Base-by-base conservation (phyloP, 2,329 filamentous ascomycete species). In the Fusarium temperatum region DNA sequence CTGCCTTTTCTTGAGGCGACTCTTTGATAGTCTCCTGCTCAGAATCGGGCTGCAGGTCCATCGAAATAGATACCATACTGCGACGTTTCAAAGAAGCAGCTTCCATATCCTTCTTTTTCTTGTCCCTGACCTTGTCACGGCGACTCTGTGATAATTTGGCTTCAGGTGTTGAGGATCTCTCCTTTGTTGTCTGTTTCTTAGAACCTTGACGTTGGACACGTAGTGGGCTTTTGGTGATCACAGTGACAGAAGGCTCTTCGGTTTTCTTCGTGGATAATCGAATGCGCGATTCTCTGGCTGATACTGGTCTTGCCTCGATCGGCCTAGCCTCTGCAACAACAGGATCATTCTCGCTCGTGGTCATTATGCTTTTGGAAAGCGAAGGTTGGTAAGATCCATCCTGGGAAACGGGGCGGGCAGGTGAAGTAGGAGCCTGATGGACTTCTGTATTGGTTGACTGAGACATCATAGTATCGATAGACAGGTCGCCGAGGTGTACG, bases 91-190 rank as follows among this genome's bases (percentile, higher is more conserved):
- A 61, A 20, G 77, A 79, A 10, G 74, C 74, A 24, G 81, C 80
- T 63, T 85, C 83, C 66, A 85, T 79, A 39, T 85, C 84, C 22
- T 83, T 79, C 58, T 79, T 78, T 68, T 84, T 85, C 75, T 80
- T 81, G 24, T 84, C 82, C 28, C 80, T 81, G 10, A 85, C 84
- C 51, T 78, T 80, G 11, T 85, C 83, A 24, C 78, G 78, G 22
- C 83, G 81, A 47, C 77, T 83, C 38, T 79, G 75, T 10, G 76
- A 63, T 20, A 79, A 79, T 15, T 47, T 67, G n/a, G 68, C 64
- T 11, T 74, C 65, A 4, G 77, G 74, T 5, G 72, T 35, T 61
- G 60, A 72, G 66, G 55, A 22, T 48, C 50, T 15, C 38, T 57
- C 63, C 53, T 53, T 63, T 11, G 67, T 8, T 28, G 11, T 28